Base-by-base conservation (phyloP, 495 filamentous ascomycete species). In the Aspergillus taichungensis region DNA sequence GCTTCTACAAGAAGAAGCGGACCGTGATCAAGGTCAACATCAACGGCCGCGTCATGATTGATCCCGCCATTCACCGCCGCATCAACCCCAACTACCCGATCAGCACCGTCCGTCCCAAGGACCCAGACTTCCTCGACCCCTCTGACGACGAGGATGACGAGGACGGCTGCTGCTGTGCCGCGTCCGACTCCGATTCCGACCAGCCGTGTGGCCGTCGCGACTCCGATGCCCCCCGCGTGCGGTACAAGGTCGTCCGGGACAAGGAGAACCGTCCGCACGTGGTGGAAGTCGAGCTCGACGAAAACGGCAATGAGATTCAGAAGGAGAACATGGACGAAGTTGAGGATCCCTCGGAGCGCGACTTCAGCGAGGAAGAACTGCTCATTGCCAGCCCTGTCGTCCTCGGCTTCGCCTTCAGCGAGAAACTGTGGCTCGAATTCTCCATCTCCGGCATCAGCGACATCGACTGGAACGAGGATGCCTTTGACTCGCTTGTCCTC, bases 351-450 rank as follows among this genome's bases (percentile, higher is more conserved):
- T 56, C 65, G 12, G 64, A 66, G 24, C 66, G 72, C 6, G 75
- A 78, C 24, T 92, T 94, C 61, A 85, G 74, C 1, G 88, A 92
- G 40, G 87, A 91, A 50, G 87, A 96, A 56, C 82, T 92, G 18
- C 74, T 94, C 10, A 85, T 92, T 33, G 81, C 87, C n/a, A 88
- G 82, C n/a, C 88, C 89, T 0, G 85, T 94, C 5, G 85, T 92
- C 0, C 74, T 92, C n/a, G 90, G 90, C n/a, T 95, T 94, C 54
- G 80, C 87, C 8, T 95, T 95, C 60, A 78, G 74, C 14, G 87
- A 94, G 61, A 95, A 94, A 68, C 67, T 88, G 2, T 96, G 89
- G 90, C 76, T 95, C 0, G 87, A 95, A 63, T 94, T 95, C 54
- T 83, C 80, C 13, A 80, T 96, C 37, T 87, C 83, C 0, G 83